A percentile compares a stretch with the other conserved stretches of the same genome.
phyloP scores from a whole-genome alignment of 108 stramenopile species.

The Stephanodiscus triporus region DNA sequence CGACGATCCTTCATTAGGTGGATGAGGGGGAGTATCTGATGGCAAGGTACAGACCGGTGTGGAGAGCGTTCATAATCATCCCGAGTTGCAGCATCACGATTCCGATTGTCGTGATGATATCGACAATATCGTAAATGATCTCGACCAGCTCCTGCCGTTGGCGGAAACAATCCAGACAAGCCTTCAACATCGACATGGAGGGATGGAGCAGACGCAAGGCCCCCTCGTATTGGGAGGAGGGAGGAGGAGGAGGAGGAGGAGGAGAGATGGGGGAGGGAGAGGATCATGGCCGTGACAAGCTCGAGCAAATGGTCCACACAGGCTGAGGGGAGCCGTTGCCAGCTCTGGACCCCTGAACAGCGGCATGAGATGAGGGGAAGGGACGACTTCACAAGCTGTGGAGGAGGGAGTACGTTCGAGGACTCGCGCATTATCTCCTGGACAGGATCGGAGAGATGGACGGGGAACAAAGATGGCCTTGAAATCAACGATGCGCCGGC shows the following conservation, averaged over 20 bases:
- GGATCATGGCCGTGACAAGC: constrained; percentile 1
- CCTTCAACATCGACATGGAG: constrained; percentile 69
- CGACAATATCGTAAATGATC: constrained; percentile 25
- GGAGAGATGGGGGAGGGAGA: background rate
- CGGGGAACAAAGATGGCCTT: background rate
- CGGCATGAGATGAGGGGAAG: constrained; percentile 67
- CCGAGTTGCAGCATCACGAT: constrained; percentile 62
- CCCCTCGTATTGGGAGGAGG: constrained; percentile 20
- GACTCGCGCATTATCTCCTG: constrained; percentile 70
- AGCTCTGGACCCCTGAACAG: constrained; percentile 75
- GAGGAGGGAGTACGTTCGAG: constrained; percentile 74
- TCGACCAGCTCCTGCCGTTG: constrained; percentile 42
- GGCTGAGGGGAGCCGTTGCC: constrained; percentile 53
- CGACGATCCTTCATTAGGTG: constrained; percentile 62
- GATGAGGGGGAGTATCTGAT: constrained; percentile 68
- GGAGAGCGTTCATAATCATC: constrained; percentile 41
- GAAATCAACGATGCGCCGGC: too few relatives aligned
- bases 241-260: constrained; percentile 27
- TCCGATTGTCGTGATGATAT: constrained; percentile 42
- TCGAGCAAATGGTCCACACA: constrained; percentile 65
- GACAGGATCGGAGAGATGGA: constrained; percentile 44
- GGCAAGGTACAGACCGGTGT: constrained; percentile 66
- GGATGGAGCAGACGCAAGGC: constrained; percentile 60
- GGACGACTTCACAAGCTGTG: constrained; percentile 80
- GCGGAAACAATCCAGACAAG: constrained; percentile 52